Evolutionary conservation across 495 filamentous ascomycete genomes (phyloP).

Genomic region (Cercophora newfieldiana): DNA sequence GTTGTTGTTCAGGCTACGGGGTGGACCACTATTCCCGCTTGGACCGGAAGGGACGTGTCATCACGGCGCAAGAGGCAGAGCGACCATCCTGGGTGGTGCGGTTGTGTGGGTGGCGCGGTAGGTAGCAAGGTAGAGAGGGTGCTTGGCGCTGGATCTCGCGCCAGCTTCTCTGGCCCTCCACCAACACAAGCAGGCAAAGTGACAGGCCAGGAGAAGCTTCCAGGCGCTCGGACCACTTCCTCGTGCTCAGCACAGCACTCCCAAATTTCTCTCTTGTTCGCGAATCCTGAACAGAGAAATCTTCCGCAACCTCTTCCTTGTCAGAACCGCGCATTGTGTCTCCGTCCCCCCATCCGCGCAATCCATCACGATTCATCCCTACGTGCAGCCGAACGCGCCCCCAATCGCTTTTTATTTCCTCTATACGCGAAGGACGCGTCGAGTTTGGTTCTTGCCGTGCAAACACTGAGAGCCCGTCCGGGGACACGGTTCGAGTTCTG

Average conservation of each 20-base stretch:
- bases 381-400: conserved; percentile 19
- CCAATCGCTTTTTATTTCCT: conserved; percentile 13
- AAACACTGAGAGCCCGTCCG: conserved; percentile 18
- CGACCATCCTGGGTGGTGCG: not conserved
- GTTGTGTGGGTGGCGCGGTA: not conserved
- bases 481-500: conserved; percentile 16
- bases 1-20: conserved; percentile 23
- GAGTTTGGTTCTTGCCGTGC: conserved; percentile 21
- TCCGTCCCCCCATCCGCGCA: conserved; percentile 20
- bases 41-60: not conserved
- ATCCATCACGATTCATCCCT: conserved; percentile 30
- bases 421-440: conserved; percentile 35
- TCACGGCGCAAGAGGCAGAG: not conserved
- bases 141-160: conserved; percentile 16
- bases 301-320: conserved; percentile 31
- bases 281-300: conserved; percentile 27
- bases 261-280: conserved; percentile 37
- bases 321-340: conserved; percentile 30
- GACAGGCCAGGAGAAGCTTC: conserved; percentile 20
- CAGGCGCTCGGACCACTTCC: conserved; percentile 35
- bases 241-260: conserved; percentile 23
- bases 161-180: conserved; percentile 3
- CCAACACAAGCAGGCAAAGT: conserved; percentile 9
- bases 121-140: not conserved
- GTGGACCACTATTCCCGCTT: conserved; percentile 1